Evolutionary conservation across 129 eudicot genomes (phyloP).

Genomic region (Centrapalus pauciflorus): DNA sequence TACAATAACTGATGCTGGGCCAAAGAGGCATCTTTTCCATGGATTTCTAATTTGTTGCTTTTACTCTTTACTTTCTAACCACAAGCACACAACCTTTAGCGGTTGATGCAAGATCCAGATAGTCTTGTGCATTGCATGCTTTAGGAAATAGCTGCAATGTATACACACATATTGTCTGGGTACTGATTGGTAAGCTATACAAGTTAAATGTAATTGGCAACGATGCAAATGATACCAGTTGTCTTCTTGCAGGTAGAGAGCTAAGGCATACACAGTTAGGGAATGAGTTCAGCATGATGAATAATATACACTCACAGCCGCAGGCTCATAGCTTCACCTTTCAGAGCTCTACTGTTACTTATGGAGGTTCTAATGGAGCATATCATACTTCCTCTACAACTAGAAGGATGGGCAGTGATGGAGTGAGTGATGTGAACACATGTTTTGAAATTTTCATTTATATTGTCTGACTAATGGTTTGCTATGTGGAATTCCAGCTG

Average conservation of each 20-base stretch:
- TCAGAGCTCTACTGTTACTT: conserved; percentile 70
- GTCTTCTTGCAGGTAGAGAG: conserved; percentile 40
- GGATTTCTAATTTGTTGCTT: too few relatives aligned
- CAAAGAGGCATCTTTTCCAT: too few relatives aligned
- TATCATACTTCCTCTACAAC: conserved; percentile 57
- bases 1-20: too few relatives aligned
- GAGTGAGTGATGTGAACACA: conserved; percentile 42
- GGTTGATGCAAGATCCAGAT: background rate
- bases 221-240: background rate
- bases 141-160: background rate
- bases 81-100: too few relatives aligned
- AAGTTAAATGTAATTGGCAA: background rate
- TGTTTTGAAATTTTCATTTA: background rate
- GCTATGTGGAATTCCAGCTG: conserved; percentile 38
- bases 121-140: background rate
- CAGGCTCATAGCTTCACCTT: conserved; percentile 55
- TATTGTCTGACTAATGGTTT: background rate
- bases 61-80: too few relatives aligned
- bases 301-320: conserved; percentile 28
- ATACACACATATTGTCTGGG: background rate
- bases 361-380: conserved; percentile 89
- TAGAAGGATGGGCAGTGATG: conserved; percentile 77
- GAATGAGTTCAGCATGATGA: conserved; percentile 34
- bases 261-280: conserved; percentile 36
- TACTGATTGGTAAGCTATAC: background rate